A percentile compares a stretch with the other conserved stretches of the same genome.
These are phyloP conservation scores for Aspergillus pseudotamarii DNA, from an alignment of 2,329 filamentous ascomycete genomes.

Conservation along the genomic window DNA sequence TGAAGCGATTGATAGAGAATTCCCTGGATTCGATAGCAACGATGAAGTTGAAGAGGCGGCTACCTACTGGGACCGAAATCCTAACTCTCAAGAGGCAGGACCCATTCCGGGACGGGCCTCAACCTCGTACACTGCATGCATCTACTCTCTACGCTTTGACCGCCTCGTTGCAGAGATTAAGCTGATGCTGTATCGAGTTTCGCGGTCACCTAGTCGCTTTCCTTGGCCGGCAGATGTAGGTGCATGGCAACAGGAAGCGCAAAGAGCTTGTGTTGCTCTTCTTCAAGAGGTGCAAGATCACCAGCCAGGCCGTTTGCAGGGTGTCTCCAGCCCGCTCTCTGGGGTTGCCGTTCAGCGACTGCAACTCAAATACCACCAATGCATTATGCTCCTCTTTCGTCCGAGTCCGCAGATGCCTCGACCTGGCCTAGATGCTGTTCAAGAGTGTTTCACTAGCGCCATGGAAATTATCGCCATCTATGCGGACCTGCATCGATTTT, in stretches of 20 bases:
- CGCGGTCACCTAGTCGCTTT: slow-evolving; percentile 7
- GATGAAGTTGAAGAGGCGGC: slow-evolving; percentile 9
- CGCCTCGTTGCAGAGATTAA: slow-evolving; percentile 10
- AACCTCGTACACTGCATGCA: slow-evolving; percentile 1
- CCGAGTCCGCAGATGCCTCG: slow-evolving; percentile 4
- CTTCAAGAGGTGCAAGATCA: not conserved
- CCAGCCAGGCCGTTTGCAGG: not conserved
- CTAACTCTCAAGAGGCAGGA: not conserved
- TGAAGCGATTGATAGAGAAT: slow-evolving; percentile 6
- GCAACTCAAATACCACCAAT: slow-evolving; percentile 8
- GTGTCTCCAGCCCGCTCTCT: not conserved
- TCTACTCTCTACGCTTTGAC: slow-evolving; percentile 9
- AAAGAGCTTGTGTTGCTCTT: not conserved
- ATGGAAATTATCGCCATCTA: slow-evolving; percentile 6
- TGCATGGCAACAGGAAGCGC: slow-evolving; percentile 4
- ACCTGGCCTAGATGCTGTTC: not conserved
- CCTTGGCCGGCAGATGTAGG: slow-evolving; percentile 5
- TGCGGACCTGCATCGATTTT: slow-evolving; percentile 6
- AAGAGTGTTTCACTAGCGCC: slow-evolving; percentile 7
- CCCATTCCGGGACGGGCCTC: not conserved
- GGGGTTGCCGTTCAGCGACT: slow-evolving; percentile 8
- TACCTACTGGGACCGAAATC: not conserved
- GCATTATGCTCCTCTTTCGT: slow-evolving; percentile 6
- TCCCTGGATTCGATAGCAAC: slow-evolving; percentile 1
- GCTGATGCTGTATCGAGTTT: slow-evolving; percentile 10